Conservation (phyloP, 352 stramenopile species). For the Phytophthora chlamydospora region DNA sequence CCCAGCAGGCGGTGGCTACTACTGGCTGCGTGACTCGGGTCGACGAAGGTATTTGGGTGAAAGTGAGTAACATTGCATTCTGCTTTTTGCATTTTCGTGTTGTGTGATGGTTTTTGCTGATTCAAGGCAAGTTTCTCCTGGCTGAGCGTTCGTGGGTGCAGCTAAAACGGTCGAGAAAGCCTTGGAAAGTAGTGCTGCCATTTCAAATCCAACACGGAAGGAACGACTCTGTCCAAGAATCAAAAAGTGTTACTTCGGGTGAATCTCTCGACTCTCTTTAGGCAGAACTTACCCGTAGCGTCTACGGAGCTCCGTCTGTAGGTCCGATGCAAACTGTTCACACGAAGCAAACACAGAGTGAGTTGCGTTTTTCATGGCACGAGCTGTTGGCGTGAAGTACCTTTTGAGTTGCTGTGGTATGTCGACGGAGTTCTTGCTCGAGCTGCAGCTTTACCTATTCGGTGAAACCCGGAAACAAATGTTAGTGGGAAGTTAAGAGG, state of each 20-base stretch:
- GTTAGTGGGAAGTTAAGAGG: too few relatives aligned
- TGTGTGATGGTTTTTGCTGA: conserved; percentile 15
- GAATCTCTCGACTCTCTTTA: neutral
- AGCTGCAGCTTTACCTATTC: conserved; percentile 32
- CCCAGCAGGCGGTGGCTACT: conserved; percentile 15
- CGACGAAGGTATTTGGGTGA: conserved; percentile 24
- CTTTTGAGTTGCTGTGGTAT: conserved; percentile 43
- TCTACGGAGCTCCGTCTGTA: conserved; percentile 56
- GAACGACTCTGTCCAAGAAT: conserved; percentile 44
- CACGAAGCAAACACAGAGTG: too few relatives aligned
- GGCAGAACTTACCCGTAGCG: conserved; percentile 56
- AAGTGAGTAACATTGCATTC: conserved; percentile 46
- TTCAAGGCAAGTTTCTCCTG: conserved; percentile 1
- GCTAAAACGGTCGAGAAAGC: conserved; percentile 23
- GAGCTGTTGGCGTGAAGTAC: conserved; percentile 16
- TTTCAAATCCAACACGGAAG: conserved; percentile 52
- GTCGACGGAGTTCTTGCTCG: conserved; percentile 32
- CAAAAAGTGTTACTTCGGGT: conserved; percentile 5
- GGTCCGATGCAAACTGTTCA: conserved; percentile 53
- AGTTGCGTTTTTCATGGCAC: neutral
- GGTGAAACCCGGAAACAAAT: neutral
- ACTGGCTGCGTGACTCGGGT: conserved; percentile 17
- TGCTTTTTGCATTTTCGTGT: conserved; percentile 32
- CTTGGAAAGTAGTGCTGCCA: conserved; percentile 65
- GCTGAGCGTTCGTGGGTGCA: neutral